phyloP scores from a whole-genome alignment of 192 early-diverging fungal genomes.

The Paraglomus brasilianum region DNA sequence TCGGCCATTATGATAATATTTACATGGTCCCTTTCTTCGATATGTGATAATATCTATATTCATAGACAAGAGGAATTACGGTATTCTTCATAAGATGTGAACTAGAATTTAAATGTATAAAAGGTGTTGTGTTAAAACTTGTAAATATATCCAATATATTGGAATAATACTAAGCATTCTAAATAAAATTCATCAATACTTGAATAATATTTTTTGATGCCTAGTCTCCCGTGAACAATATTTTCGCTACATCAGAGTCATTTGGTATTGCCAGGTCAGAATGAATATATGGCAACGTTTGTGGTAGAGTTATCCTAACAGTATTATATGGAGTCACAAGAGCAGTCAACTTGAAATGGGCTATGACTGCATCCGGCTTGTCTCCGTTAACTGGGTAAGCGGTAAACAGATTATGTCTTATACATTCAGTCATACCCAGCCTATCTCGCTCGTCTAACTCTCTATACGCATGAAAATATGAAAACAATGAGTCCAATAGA shows the following conservation, averaged over 20 bases:
- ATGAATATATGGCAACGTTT: conserved; percentile 75
- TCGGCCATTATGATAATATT: too few species aligned
- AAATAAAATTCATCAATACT: too few species aligned
- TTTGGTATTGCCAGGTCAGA: conserved; percentile 59
- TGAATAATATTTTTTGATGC: too few species aligned
- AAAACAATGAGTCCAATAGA: conserved; percentile 27
- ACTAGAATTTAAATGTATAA: too few species aligned
- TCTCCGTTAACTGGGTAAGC: conserved; percentile 64
- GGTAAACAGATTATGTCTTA: conserved; percentile 61
- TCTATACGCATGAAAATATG: conserved; percentile 26
- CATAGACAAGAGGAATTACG: too few species aligned
- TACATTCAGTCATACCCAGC: conserved; percentile 71
- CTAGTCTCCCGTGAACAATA: conserved; percentile 38
- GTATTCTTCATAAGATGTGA: too few species aligned
- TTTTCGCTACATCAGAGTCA: conserved; percentile 37
- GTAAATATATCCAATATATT: too few species aligned
- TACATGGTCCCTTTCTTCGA: too few species aligned
- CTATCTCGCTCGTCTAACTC: conserved; percentile 45
- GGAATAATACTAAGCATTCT: too few species aligned
- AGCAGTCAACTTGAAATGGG: conserved; percentile 77
- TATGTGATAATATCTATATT: too few species aligned
- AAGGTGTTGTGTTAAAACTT: too few species aligned
- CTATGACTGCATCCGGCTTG: conserved; percentile 51
- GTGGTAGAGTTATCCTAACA: conserved; percentile 63
- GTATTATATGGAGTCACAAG: conserved; percentile 58